phyloP scores from a whole-genome alignment of 495 filamentous ascomycete genomes.

The Penicillium samsonianum region DNA sequence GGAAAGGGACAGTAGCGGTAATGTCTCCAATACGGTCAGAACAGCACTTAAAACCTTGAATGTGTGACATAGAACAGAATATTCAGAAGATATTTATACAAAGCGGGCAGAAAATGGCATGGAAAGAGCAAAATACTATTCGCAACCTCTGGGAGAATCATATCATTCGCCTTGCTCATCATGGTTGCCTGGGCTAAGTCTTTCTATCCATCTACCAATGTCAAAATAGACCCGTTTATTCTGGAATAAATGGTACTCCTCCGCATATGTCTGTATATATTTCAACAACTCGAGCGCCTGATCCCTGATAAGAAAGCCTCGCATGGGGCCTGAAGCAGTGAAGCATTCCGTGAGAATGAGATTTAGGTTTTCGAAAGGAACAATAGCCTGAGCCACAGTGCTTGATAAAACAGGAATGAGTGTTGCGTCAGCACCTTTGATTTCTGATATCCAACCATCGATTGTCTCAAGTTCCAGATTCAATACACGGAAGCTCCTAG shows the following conservation, averaged over 20 bases:
- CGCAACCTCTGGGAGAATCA: not conserved
- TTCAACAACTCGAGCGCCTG: not conserved
- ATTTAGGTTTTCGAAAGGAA: not conserved
- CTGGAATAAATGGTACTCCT: not conserved
- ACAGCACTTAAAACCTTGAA: not conserved
- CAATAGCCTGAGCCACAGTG: not conserved
- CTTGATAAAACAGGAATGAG: not conserved
- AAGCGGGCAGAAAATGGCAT: not conserved
- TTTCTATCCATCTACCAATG: slow-evolving; percentile 2
- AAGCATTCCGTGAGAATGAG: not conserved
- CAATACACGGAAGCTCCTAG: not conserved
- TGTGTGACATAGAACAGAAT: not conserved
- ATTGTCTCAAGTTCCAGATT: slow-evolving; percentile 1
- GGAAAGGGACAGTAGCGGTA: no score
- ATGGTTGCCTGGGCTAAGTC: not conserved
- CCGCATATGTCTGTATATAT: not conserved
- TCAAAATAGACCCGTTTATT: not conserved
- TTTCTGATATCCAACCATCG: not conserved
- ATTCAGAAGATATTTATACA: no score
- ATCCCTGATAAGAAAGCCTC: not conserved
- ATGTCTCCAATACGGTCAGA: no score
- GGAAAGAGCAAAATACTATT: not conserved
- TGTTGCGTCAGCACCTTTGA: not conserved
- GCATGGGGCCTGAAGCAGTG: not conserved
- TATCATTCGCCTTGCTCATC: not conserved